Conservation (phyloP, 1,284 basidiomycete genomes). For the Meira nashicola region DNA sequence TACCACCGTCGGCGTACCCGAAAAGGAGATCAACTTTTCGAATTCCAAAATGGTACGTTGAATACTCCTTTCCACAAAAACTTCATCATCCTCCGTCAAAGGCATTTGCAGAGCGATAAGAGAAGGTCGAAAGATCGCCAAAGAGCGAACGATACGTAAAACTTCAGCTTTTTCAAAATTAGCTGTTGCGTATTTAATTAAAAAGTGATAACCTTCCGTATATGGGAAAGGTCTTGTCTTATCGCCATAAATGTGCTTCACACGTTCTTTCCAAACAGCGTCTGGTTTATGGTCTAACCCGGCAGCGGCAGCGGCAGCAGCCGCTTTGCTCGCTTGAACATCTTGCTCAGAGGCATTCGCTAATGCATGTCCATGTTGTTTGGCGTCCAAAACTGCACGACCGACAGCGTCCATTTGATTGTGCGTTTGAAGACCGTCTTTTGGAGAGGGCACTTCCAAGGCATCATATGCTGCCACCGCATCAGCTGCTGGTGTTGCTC, state of each 20-base stretch:
- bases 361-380: neutral
- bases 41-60: slow-evolving; percentile 73
- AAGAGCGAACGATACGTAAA: slow-evolving; percentile 82
- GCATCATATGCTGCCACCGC: slow-evolving; percentile 18
- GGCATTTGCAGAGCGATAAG: slow-evolving; percentile 78
- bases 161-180: slow-evolving; percentile 90
- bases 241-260: slow-evolving; percentile 44
- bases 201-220: slow-evolving; percentile 51
- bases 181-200: slow-evolving; percentile 49
- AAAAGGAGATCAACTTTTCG: slow-evolving; percentile 68
- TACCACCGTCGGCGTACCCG: slow-evolving; percentile 97
- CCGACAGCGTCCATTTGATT: neutral
- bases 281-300: slow-evolving; percentile 19
- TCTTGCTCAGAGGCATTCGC: slow-evolving; percentile 15
- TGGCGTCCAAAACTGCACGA: neutral
- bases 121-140: slow-evolving; percentile 89
- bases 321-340: slow-evolving; percentile 16
- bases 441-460: slow-evolving; percentile 37
- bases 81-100: slow-evolving; percentile 48
- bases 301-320: slow-evolving; percentile 24
- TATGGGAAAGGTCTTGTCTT: slow-evolving; percentile 45
- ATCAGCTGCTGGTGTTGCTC: neutral
- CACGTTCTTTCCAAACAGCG: slow-evolving; percentile 39
- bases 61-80: slow-evolving; percentile 88
- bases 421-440: slow-evolving; percentile 14